Conservation (phyloP, 192 early-diverging fungal genomes). For the Coemansia umbellata region DNA sequence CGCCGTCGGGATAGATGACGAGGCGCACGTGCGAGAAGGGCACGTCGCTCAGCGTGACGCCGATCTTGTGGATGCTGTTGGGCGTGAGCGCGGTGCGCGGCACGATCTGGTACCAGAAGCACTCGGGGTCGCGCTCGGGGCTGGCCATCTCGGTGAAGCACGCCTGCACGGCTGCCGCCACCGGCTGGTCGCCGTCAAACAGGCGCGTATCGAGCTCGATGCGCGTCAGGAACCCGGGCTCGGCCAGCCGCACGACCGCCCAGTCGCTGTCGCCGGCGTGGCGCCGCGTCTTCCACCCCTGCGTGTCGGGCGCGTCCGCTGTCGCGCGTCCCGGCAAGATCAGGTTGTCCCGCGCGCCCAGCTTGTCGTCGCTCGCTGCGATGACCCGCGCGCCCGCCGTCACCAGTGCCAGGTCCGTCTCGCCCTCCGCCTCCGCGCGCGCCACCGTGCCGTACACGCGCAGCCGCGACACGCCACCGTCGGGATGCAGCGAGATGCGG, state of each 20-base stretch:
- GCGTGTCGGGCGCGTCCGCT: constrained; percentile 54
- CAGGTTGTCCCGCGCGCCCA: constrained; percentile 69
- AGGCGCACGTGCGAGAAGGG: constrained; percentile 65
- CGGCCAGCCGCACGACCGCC: constrained; percentile 70
- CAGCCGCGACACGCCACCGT: constrained; percentile 73
- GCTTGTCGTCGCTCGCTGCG: constrained; percentile 59
- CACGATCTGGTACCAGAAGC: constrained; percentile 65
- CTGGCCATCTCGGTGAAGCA: constrained; percentile 50
- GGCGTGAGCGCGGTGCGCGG: constrained; percentile 43
- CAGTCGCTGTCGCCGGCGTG: constrained; percentile 62
- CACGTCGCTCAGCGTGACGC: constrained; percentile 54
- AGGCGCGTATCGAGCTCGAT: constrained; percentile 80
- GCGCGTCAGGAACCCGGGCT: constrained; percentile 66
- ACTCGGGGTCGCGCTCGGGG: constrained; percentile 48
- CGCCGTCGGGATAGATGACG: constrained; percentile 80
- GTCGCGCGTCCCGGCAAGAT: constrained; percentile 69
- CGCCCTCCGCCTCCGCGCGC: constrained; percentile 35
- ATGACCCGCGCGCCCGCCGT: constrained; percentile 59
- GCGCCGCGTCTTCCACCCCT: constrained; percentile 87
- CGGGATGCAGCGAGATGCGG: constrained; percentile 64
- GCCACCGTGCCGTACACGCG: constrained; percentile 61
- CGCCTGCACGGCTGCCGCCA: constrained; percentile 66
- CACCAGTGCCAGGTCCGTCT: constrained; percentile 61
- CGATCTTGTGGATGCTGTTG: constrained; percentile 61
- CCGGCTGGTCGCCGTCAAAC: constrained; percentile 86